A percentile compares a stretch with the other conserved stretches of the same genome.
These are phyloP conservation scores for Phytophthora citricola DNA, from an alignment of 352 stramenopile genomes.

Conservation along the genomic window DNA sequence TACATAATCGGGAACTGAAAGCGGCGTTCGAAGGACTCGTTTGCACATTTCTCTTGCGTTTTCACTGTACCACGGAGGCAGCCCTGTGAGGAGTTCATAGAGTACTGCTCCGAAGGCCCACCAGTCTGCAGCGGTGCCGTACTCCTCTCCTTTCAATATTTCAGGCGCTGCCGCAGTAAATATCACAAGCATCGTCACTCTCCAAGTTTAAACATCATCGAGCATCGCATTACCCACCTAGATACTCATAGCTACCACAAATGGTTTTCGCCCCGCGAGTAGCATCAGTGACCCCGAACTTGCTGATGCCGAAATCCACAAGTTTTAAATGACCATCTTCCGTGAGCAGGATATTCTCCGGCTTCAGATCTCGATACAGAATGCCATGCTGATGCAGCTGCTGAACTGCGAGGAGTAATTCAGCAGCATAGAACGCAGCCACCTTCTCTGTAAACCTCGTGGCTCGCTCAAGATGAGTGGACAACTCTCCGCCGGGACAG, in stretches of 20 bases:
- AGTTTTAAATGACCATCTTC: slow-evolving; percentile 76
- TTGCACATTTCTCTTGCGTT: slow-evolving; percentile 60
- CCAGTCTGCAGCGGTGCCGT: slow-evolving; percentile 83
- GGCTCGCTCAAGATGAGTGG: slow-evolving; percentile 53
- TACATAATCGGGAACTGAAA: slow-evolving; percentile 65
- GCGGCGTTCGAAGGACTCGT: slow-evolving; percentile 54
- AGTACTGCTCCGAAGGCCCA: slow-evolving; percentile 81
- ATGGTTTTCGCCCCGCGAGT: slow-evolving; percentile 66
- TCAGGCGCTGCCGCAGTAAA: slow-evolving; percentile 57
- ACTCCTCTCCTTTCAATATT: slow-evolving; percentile 66
- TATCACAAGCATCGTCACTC: neutral
- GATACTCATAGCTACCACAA: slow-evolving; percentile 85
- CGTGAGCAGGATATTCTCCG: slow-evolving; percentile 77
- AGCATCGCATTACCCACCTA: slow-evolving; percentile 50
- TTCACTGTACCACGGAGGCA: slow-evolving; percentile 81
- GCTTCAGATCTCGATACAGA: slow-evolving; percentile 85
- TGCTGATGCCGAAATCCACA: slow-evolving; percentile 86
- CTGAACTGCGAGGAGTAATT: slow-evolving; percentile 79
- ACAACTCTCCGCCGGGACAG: slow-evolving; percentile 77
- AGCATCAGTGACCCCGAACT: slow-evolving; percentile 79
- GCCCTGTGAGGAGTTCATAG: slow-evolving; percentile 80
- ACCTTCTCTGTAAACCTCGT: slow-evolving; percentile 61
- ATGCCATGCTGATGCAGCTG: slow-evolving; percentile 88
- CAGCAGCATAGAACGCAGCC: slow-evolving; percentile 72
- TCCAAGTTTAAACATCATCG: neutral